phyloP scores from a whole-genome alignment of 306 rosid species.

The Citrullus amarus region DNA sequence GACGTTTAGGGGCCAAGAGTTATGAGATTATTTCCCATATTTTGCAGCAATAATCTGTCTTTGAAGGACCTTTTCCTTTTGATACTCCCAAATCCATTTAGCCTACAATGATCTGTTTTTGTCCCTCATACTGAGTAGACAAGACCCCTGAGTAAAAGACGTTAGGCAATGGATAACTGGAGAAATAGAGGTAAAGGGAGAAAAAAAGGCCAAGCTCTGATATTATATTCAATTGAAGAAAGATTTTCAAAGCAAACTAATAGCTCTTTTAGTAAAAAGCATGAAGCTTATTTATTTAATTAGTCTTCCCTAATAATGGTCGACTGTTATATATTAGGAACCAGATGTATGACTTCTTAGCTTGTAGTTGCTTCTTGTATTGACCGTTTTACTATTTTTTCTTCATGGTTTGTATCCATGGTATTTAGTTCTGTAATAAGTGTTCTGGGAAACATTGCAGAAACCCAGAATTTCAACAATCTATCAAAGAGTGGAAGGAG shows the following conservation, averaged over 20 bases:
- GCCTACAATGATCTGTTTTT: neutral
- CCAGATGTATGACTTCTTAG: neutral
- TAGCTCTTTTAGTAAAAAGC: neutral
- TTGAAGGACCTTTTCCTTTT: neutral
- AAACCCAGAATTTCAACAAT: constrained; percentile 56
- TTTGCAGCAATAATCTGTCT: neutral
- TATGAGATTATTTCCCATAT: too few species aligned
- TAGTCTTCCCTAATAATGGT: neutral
- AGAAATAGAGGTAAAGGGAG: neutral
- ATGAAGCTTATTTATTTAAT: neutral
- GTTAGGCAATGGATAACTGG: neutral
- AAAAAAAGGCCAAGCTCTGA: neutral
- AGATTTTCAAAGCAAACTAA: neutral
- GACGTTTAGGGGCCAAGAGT: neutral
- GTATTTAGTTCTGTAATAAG: neutral
- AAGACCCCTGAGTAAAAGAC: too few species aligned
- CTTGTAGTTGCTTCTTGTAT: neutral
- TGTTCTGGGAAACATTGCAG: constrained; percentile 23
- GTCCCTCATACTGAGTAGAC: too few species aligned
- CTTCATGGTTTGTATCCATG: neutral
- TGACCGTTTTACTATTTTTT: neutral
- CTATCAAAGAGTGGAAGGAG: constrained; percentile 68
- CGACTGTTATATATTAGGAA: neutral
- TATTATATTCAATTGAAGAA: neutral
- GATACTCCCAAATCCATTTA: neutral